Evolutionary conservation across 768 basidiomycete species (phyloP).

Genomic region (Neoboletus subvelutipes): DNA sequence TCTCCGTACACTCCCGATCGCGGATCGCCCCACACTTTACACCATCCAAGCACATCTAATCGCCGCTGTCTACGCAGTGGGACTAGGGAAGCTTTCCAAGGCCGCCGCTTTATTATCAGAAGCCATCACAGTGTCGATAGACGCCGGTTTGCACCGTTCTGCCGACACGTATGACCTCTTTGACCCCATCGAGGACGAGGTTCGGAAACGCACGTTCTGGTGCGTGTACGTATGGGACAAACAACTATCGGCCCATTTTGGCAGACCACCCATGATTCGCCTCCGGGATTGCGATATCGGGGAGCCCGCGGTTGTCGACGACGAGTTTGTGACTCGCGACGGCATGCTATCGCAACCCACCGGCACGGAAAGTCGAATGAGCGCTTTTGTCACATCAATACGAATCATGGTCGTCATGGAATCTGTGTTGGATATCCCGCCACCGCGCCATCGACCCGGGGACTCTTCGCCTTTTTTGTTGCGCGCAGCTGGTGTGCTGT

Average conservation of each 20-base stretch:
- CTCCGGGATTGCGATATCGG: conserved; percentile 90
- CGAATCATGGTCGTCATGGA: conserved; percentile 87
- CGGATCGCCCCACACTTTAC: conserved; percentile 87
- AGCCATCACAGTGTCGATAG: conserved; percentile 82
- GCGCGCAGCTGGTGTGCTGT: conserved; percentile 67
- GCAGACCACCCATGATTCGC: conserved; percentile 83
- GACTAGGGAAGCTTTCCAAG: conserved; percentile 83
- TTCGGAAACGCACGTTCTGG: conserved; percentile 95
- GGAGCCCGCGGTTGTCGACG: conserved; percentile 83
- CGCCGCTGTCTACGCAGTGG: conserved; percentile 91
- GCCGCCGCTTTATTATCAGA: conserved; percentile 86
- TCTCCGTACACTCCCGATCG: conserved; percentile 83
- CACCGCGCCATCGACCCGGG: conserved; percentile 53
- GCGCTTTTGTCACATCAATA: conserved; percentile 74
- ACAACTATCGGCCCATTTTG: conserved; percentile 86
- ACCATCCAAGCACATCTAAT: conserved; percentile 89
- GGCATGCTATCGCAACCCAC: conserved; percentile 62
- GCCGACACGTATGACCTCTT: conserved; percentile 86
- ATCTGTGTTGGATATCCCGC: conserved; percentile 80
- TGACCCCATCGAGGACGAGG: conserved; percentile 86
- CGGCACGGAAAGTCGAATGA: conserved; percentile 73
- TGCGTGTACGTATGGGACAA: conserved; percentile 97
- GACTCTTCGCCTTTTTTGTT: conserved; percentile 76
- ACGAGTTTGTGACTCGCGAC: conserved; percentile 84
- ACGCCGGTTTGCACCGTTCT: conserved; percentile 86